Evolutionary conservation across 2,329 filamentous ascomycete species (phyloP), one percentile per base, ranked within the genome.

Genomic region (Leptodontidium sp.): DNA sequence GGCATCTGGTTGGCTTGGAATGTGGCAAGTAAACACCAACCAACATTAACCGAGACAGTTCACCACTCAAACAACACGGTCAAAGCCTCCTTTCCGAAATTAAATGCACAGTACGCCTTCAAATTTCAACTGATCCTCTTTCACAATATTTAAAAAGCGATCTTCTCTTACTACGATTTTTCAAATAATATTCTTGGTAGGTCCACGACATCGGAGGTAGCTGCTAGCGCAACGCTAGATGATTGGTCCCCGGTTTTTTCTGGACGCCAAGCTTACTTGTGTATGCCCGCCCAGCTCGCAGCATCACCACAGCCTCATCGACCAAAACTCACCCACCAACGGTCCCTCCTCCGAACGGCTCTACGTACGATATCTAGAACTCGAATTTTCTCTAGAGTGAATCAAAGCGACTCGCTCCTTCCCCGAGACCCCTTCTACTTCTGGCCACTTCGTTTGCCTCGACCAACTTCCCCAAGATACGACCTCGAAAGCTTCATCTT

Each of bases 271-370:
- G 55, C 17, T 58, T 12, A 40, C 38, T 11, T 11, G 38, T 40
- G 9, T 17, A 38, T 40, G 17, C 32, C 17, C 53, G 32, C 55
- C n/a, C 4, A n/a, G 50, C 26, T 53, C 4, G 32, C 38, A 29
- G 55, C 50, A 29, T 53, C 50, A 53, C 6, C 29, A 35, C 26
- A 59, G 57, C 57, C 57, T 43, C 57, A 29, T 59, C 35, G 29
- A 45, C n/a, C 35, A 17, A 32, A 43, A 40, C n/a, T 45, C n/a
- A 24, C 5, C 21, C 7, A 59, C 35, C 21, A 9, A 24, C 24
- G 11, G 21, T 59, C 35, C 9, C 38, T 9, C 38, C 11, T n/a
- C 17, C 21, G 3, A n/a, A 29, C 4, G 21, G 26, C 15, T 21
- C 2, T n/a, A 17, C 45, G 15, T 47, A 14, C 8, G n/a, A 8